Percentiles rank a stretch among this genome's conserved stretches.
Evolutionary conservation across 2,329 filamentous ascomycete species (phyloP).

Genomic region (Talaromyces piceae): DNA sequence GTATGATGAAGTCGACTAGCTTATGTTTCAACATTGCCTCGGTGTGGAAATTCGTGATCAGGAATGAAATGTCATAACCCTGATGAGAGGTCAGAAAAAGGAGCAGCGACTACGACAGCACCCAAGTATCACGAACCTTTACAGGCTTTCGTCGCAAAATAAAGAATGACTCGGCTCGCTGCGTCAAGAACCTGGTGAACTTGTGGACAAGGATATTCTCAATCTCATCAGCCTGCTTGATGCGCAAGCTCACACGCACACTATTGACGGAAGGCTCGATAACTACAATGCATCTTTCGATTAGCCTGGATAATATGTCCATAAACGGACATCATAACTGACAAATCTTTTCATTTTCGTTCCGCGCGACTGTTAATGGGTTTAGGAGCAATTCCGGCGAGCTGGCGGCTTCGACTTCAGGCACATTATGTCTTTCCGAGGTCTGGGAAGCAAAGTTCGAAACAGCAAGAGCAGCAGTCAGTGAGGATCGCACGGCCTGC

Average conservation of each 20-base stretch:
- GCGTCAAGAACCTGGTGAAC: slow-evolving; percentile 92
- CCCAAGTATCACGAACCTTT: slow-evolving; percentile 51
- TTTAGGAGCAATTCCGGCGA: slow-evolving; percentile 92
- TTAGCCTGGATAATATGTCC: background rate
- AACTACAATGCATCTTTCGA: slow-evolving; percentile 31
- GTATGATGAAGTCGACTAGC: slow-evolving; percentile 96
- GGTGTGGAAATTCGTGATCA: slow-evolving; percentile 98
- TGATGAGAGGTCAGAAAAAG: slow-evolving; percentile 34
- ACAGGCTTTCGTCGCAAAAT: slow-evolving; percentile 92
- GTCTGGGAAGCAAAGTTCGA: slow-evolving; percentile 98
- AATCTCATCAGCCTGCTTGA: slow-evolving; percentile 99
- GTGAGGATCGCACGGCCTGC: slow-evolving; percentile 86
- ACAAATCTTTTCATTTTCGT: slow-evolving; percentile 88
- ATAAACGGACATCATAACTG: background rate
- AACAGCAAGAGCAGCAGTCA: slow-evolving; percentile 86
- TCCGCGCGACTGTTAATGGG: slow-evolving; percentile 81
- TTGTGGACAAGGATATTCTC: slow-evolving; percentile 98
- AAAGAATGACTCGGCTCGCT: slow-evolving; percentile 94
- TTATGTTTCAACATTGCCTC: slow-evolving; percentile 99
- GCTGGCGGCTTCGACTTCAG: slow-evolving; percentile 87
- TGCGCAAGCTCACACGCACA: slow-evolving; percentile 94
- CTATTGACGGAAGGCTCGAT: slow-evolving; percentile 97
- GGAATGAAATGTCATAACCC: slow-evolving; percentile 98
- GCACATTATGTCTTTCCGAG: slow-evolving; percentile 94
- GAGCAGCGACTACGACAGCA: background rate